Evolutionary conservation across 2,329 filamentous ascomycete genomes (phyloP).

Genomic region (Cryphonectria radicalis): DNA sequence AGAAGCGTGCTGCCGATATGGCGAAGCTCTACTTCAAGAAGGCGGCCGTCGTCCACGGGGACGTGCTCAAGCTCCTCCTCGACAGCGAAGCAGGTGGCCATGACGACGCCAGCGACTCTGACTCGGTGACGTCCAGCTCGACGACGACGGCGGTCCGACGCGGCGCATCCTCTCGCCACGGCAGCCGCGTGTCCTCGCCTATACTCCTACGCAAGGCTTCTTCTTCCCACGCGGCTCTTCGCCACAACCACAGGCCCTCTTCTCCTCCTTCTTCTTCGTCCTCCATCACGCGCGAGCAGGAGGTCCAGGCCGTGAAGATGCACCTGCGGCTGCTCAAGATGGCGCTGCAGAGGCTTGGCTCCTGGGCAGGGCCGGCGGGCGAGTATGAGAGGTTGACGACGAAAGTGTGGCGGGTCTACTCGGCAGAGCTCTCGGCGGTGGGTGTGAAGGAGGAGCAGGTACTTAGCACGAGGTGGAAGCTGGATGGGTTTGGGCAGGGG

Average conservation of each 20-base stretch:
- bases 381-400: constrained; percentile 17
- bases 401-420: neutral
- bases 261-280: too few species aligned
- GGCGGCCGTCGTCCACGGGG: constrained; percentile 11
- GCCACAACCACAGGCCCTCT: neutral
- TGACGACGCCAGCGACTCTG: neutral
- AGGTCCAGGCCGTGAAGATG: constrained; percentile 7
- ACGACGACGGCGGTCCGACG: neutral
- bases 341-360: constrained; percentile 5
- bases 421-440: neutral
- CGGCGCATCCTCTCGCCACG: neutral
- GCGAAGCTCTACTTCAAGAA: constrained; percentile 17
- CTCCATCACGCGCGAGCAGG: constrained; percentile 10
- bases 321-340: constrained; percentile 13
- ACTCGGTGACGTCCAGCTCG: neutral
- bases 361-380: constrained; percentile 6
- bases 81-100: neutral
- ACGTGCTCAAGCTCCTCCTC: constrained; percentile 13
- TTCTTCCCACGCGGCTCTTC: neutral
- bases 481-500: constrained; percentile 8
- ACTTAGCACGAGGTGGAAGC: constrained; percentile 2
- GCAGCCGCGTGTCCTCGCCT: constrained; percentile 7
- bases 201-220: neutral
- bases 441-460: constrained; percentile 18
- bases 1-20: constrained; percentile 10